Evolutionary conservation across 2,329 filamentous ascomycete genomes (phyloP).

Genomic region (Cyphellophora europaea): DNA sequence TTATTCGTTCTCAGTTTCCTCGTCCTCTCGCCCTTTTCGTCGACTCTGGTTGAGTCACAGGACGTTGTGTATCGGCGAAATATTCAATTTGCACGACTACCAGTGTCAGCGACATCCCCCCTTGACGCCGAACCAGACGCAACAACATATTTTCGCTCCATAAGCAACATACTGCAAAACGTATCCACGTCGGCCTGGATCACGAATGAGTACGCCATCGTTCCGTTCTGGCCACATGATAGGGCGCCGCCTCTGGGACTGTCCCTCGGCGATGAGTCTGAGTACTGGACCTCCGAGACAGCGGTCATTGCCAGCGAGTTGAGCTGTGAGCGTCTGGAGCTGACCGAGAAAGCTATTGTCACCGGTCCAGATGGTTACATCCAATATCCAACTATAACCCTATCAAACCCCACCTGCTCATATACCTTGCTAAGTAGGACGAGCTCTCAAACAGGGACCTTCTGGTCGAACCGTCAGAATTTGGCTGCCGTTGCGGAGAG

Average conservation of each 20-base stretch:
- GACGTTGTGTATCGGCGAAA: too few species aligned
- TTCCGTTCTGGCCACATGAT: slow-evolving; percentile 19
- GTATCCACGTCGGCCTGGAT: slow-evolving; percentile 23
- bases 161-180: too few species aligned
- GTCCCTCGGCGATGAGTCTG: not conserved
- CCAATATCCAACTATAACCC: slow-evolving; percentile 1
- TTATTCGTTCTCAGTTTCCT: too few species aligned
- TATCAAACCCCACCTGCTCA: not conserved
- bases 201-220: slow-evolving; percentile 17
- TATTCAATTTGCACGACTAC: too few species aligned
- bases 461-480: too few species aligned
- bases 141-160: too few species aligned
- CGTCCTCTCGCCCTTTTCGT: too few species aligned
- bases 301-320: slow-evolving; percentile 15
- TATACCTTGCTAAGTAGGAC: not conserved
- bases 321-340: slow-evolving; percentile 13
- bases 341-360: slow-evolving; percentile 1
- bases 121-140: too few species aligned
- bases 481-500: too few species aligned
- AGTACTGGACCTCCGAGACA: slow-evolving; percentile 14
- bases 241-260: slow-evolving; percentile 1
- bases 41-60: too few species aligned
- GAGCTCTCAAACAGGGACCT: too few species aligned
- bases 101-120: too few species aligned
- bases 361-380: slow-evolving; percentile 1